A percentile compares a stretch with the other conserved stretches of the same genome.
Evolutionary conservation across 352 stramenopile genomes (phyloP).

Genomic region (Phytophthora melonis): DNA sequence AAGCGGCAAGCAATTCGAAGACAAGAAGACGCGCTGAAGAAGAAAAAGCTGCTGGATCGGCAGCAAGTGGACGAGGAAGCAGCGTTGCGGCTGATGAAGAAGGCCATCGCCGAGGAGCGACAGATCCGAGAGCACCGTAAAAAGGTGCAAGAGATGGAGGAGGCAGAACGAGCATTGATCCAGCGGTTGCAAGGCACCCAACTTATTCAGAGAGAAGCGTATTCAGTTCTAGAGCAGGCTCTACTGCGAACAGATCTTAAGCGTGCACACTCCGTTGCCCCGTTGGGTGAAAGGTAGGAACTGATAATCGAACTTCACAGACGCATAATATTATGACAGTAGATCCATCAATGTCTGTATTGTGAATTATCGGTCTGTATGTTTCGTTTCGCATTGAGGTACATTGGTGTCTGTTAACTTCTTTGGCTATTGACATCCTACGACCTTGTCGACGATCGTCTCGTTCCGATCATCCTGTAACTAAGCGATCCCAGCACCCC

Average conservation of each 20-base stretch:
- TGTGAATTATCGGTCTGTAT: too few species aligned
- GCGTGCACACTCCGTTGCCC: slow-evolving; percentile 36
- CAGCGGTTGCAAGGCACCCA: slow-evolving; percentile 77
- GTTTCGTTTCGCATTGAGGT: too few species aligned
- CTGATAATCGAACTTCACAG: neutral
- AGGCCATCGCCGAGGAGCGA: slow-evolving; percentile 70
- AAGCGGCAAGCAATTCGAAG: slow-evolving; percentile 62
- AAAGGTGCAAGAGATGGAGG: slow-evolving; percentile 74
- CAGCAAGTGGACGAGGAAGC: slow-evolving; percentile 63
- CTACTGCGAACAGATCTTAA: slow-evolving; percentile 56
- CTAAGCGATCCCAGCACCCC: too few species aligned
- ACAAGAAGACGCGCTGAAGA: slow-evolving; percentile 69
- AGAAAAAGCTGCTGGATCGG: slow-evolving; percentile 52
- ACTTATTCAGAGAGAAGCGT: slow-evolving; percentile 77
- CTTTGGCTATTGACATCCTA: too few species aligned
- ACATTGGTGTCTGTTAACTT: too few species aligned
- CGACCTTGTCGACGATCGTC: too few species aligned
- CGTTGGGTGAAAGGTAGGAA: slow-evolving; percentile 25
- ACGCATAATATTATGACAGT: neutral
- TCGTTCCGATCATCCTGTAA: too few species aligned
- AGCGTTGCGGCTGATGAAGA: slow-evolving; percentile 65
- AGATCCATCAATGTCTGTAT: neutral
- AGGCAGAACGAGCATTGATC: slow-evolving; percentile 68
- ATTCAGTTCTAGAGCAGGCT: slow-evolving; percentile 74
- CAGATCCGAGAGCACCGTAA: slow-evolving; percentile 62